A percentile compares a stretch with the other conserved stretches of the same genome.
Conservation (phyloP, 2,329 filamentous ascomycete species). For the Ophiostoma fasciatum region DNA sequence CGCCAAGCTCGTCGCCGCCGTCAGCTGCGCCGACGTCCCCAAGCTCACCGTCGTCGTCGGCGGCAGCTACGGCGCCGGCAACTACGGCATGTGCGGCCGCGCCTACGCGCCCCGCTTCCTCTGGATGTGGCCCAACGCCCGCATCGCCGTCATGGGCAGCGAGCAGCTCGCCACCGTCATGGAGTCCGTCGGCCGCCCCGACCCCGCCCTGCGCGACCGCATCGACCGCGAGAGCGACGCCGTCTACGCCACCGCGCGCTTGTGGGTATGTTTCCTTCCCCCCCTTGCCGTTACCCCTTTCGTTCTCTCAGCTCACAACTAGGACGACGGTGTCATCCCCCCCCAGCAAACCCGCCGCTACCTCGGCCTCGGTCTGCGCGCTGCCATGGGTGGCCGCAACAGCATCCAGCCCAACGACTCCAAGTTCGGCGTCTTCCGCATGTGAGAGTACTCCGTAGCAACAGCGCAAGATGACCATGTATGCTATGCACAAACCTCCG, state of each 20-base stretch:
- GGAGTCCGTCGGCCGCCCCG: slow-evolving; percentile 73
- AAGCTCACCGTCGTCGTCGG: slow-evolving; percentile 98
- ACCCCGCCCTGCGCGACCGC: slow-evolving; percentile 64
- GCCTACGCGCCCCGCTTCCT: slow-evolving; percentile 85
- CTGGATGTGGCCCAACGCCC: slow-evolving; percentile 97
- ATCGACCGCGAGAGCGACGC: slow-evolving; percentile 88
- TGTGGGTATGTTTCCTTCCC: slow-evolving; percentile 57
- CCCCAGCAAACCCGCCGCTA: slow-evolving; percentile 62
- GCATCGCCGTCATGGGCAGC: slow-evolving; percentile 87
- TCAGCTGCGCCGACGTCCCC: slow-evolving; percentile 84
- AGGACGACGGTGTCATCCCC: slow-evolving; percentile 68
- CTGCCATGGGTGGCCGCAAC: slow-evolving; percentile 54
- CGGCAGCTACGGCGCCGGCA: slow-evolving; percentile 81
- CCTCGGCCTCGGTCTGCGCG: slow-evolving; percentile 56
- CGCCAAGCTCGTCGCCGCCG: slow-evolving; percentile 89
- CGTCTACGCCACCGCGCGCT: slow-evolving; percentile 69
- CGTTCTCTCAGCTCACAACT: slow-evolving; percentile 1
- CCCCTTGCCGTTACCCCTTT: slow-evolving; percentile 4
- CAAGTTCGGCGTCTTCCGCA: slow-evolving; percentile 69
- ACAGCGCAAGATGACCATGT: too few species aligned
- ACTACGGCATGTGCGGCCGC: slow-evolving; percentile 96
- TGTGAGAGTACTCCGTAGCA: too few species aligned
- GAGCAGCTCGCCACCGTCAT: slow-evolving; percentile 88
- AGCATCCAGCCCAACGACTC: slow-evolving; percentile 46
- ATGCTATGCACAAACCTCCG: too few species aligned